Evolutionary conservation across 495 filamentous ascomycete species (phyloP).

Genomic region (Lasiosphaeriaceae sp.): DNA sequence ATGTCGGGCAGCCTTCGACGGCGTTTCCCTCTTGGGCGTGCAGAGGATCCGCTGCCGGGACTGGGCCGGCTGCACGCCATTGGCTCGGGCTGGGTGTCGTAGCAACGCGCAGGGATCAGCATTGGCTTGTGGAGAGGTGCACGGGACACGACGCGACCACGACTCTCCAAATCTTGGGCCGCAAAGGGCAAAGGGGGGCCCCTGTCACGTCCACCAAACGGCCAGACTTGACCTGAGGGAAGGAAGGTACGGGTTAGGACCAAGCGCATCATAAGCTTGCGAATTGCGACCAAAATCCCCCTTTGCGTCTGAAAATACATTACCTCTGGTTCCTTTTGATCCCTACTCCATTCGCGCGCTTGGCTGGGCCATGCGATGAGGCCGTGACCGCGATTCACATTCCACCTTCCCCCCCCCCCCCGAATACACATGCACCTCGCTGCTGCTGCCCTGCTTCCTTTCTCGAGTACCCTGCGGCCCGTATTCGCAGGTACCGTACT

Average conservation of each 20-base stretch:
- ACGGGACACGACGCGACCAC: constrained; percentile 15
- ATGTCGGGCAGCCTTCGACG: background rate
- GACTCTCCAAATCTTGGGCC: constrained; percentile 9
- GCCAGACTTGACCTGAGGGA: background rate
- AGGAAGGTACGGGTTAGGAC: too few relatives aligned
- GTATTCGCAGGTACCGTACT: too few relatives aligned
- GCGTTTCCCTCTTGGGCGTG: background rate
- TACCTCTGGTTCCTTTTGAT: background rate
- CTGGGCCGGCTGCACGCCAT: background rate
- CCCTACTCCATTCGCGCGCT: background rate
- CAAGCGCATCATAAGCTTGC: constrained; percentile 1
- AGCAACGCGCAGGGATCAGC: constrained; percentile 8
- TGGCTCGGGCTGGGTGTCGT: constrained; percentile 7
- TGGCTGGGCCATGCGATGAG: background rate
- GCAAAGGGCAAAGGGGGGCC: background rate
- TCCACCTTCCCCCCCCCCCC: too few relatives aligned
- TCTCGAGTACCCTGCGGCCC: too few relatives aligned
- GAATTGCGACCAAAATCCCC: constrained; percentile 1
- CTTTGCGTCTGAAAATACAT: background rate
- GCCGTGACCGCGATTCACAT: background rate
- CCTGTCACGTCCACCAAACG: background rate
- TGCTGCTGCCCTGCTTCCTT: background rate
- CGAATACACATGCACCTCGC: background rate
- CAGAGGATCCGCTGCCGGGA: background rate
- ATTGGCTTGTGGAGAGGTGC: constrained; percentile 1